Base-by-base conservation (phyloP, 176 grass and related monocot species). In the Musa itinerans region DNA sequence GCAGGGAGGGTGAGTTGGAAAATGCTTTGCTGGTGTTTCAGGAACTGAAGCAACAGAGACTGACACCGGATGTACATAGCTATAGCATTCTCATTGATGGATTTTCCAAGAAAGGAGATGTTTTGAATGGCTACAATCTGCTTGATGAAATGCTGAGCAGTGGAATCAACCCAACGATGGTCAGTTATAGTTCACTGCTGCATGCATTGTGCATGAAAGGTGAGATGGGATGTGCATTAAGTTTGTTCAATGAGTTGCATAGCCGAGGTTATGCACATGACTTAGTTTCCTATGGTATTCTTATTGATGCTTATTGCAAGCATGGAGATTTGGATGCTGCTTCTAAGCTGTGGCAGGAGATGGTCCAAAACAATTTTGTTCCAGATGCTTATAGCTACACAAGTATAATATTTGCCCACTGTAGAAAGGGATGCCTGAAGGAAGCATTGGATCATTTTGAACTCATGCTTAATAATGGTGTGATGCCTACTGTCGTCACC, bases 331-430 rank as follows among this genome's bases (percentile, higher is more conserved):
- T 82, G 17, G 53, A 68, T 52, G 53, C 27, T 76, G 72, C 72
- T 69, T 82, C 19, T 58, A 50, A 34, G 34, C 63, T 82, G 12
- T 82, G 80, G 80, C 16, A 82, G n/a, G 72, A 82, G 25, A 82
- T 82, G 80, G 50, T 69, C 26, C 52, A 76, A 57, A 76, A 9
- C n/a, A 15, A 70, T 68, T 69, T 82, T 43, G 43, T 68, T 21
- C 80, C 80, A 26, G 80, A 82, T 62, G 71, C 25, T 68, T 51
- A 54, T 69, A 76, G 52, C 59, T 76, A 82, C 74, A 92, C 93
- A 11, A 96, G 80, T 76, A 74, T 85, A 11, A 85, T 96, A 25
- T 92, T 90, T 85, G 85, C 76, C 71, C 88, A 89, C 17, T 87
- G 86, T 68, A 92, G 71, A 75, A 82, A 88, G 76, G 76, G 88